A percentile compares a stretch with the other conserved stretches of the same genome.
These are phyloP conservation scores for Aspergillus texensis DNA, from an alignment of 2,329 filamentous ascomycete species.

Conservation along the genomic window DNA sequence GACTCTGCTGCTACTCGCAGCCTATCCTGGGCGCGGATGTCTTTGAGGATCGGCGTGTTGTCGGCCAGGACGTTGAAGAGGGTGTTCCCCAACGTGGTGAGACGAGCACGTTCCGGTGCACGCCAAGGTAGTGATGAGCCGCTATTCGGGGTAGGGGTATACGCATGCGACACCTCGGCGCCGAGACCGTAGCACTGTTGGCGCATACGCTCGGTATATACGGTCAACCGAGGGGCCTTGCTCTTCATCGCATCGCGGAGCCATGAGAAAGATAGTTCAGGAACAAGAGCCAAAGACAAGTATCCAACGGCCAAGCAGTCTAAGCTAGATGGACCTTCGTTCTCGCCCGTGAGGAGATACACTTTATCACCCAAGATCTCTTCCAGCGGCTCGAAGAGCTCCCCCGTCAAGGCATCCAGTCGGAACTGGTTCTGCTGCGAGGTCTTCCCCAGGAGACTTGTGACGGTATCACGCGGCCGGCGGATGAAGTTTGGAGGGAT, in stretches of 20 bases:
- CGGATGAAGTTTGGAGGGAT: slow-evolving; percentile 55
- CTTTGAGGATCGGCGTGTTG: slow-evolving; percentile 39
- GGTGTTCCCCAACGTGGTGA: slow-evolving; percentile 36
- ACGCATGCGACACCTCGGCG: slow-evolving; percentile 27
- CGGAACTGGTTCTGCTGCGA: slow-evolving; percentile 74
- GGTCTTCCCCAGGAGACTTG: slow-evolving; percentile 64
- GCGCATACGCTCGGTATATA: slow-evolving; percentile 48
- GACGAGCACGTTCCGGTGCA: slow-evolving; percentile 34
- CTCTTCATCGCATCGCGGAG: slow-evolving; percentile 58
- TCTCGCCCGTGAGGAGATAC: slow-evolving; percentile 57
- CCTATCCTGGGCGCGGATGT: slow-evolving; percentile 40
- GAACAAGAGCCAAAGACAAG: slow-evolving; percentile 70
- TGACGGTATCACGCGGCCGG: slow-evolving; percentile 61
- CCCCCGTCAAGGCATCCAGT: slow-evolving; percentile 70
- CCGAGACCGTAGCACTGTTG: slow-evolving; percentile 40
- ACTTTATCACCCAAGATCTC: slow-evolving; percentile 60
- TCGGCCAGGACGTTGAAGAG: slow-evolving; percentile 40
- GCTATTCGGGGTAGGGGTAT: slow-evolving; percentile 1
- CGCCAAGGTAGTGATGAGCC: slow-evolving; percentile 43
- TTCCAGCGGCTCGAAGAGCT: slow-evolving; percentile 72
- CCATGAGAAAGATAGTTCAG: slow-evolving; percentile 65
- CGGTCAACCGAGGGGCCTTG: slow-evolving; percentile 50
- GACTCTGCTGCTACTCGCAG: slow-evolving; percentile 37
- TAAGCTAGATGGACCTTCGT: slow-evolving; percentile 59
- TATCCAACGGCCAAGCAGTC: slow-evolving; percentile 85